Evolutionary conservation across 2,329 filamentous ascomycete genomes (phyloP).

Genomic region (Penicillium sp.): DNA sequence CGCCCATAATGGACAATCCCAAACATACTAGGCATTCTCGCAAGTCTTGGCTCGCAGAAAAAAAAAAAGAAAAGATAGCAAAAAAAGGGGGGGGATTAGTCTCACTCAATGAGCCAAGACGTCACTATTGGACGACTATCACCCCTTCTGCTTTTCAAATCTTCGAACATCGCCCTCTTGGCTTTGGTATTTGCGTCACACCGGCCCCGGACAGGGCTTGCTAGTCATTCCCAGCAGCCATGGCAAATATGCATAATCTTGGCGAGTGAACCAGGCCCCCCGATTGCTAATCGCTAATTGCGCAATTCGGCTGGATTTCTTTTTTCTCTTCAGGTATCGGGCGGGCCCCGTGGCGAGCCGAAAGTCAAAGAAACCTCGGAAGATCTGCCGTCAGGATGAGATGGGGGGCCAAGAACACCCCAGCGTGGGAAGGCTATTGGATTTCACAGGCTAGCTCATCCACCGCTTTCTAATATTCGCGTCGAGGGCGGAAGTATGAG

Average conservation of each 20-base stretch:
- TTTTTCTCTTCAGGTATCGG: constrained; percentile 4
- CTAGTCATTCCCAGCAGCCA: constrained; percentile 14
- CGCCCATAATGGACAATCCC: constrained; percentile 18
- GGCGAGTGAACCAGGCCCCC: constrained; percentile 5
- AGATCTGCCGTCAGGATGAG: constrained; percentile 33
- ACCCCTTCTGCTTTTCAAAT: constrained; percentile 17
- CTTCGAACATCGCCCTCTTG: constrained; percentile 29
- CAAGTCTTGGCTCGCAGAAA: constrained; percentile 28
- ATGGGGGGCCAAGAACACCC: constrained; percentile 21
- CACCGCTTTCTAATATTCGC: neutral
- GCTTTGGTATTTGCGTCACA: constrained; percentile 19
- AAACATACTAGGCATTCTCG: constrained; percentile 24
- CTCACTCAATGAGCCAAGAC: constrained; percentile 19
- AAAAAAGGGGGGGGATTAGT: constrained; percentile 7
- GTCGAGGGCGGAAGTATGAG: constrained; percentile 6
- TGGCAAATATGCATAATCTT: constrained; percentile 17
- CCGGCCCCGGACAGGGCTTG: constrained; percentile 6
- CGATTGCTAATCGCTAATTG: constrained; percentile 7
- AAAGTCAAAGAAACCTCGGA: constrained; percentile 30
- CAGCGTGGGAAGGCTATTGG: constrained; percentile 13
- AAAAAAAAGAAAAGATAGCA: constrained; percentile 12
- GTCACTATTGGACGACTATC: constrained; percentile 29
- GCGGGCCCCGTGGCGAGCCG: constrained; percentile 25
- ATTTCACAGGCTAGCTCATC: constrained; percentile 16
- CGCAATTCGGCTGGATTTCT: constrained; percentile 12